Percentiles rank a stretch among this genome's conserved stretches.
phyloP scores from a whole-genome alignment of 805 yeast genomes.

The Cephaloascus albidus region DNA sequence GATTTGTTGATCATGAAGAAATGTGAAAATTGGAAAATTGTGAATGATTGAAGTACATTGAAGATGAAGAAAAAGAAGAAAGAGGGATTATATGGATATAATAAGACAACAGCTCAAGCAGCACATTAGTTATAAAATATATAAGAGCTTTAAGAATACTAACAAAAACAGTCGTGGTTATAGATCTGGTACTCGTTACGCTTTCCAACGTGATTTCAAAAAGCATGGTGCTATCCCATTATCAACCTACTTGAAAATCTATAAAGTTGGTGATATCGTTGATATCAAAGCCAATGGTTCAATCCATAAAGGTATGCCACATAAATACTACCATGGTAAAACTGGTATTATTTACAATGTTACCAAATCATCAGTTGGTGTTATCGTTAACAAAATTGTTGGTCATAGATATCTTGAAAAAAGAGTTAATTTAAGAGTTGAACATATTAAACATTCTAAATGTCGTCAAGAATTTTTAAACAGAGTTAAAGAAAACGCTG shows the following conservation, averaged over 20 bases:
- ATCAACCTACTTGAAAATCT: conserved; percentile 94
- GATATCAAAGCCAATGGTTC: conserved; percentile 99
- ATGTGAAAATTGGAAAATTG: conserved; percentile 9
- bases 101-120: not conserved
- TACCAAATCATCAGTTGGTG: conserved; percentile 98
- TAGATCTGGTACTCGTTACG: conserved; percentile 99
- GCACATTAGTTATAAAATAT: not conserved
- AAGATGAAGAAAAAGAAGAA: not conserved
- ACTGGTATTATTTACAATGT: conserved; percentile 99
- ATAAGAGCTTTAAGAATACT: conserved; percentile 2
- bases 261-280: conserved; percentile 99
- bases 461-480: conserved; percentile 98
- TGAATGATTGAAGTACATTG: not conserved
- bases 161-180: conserved; percentile 73
- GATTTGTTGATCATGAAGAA: no score
- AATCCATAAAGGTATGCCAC: conserved; percentile 99
- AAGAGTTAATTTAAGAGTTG: conserved; percentile 97
- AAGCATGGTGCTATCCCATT: conserved; percentile 90
- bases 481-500: conserved; percentile 97
- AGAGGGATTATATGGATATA: not conserved
- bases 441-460: conserved; percentile 99
- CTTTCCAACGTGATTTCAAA: conserved; percentile 99
- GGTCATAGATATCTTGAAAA: conserved; percentile 99
- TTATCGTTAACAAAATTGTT: conserved; percentile 95
- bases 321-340: conserved; percentile 99